phyloP scores from a whole-genome alignment of 2,329 filamentous ascomycete genomes.

The Waltergamsia citrina region DNA sequence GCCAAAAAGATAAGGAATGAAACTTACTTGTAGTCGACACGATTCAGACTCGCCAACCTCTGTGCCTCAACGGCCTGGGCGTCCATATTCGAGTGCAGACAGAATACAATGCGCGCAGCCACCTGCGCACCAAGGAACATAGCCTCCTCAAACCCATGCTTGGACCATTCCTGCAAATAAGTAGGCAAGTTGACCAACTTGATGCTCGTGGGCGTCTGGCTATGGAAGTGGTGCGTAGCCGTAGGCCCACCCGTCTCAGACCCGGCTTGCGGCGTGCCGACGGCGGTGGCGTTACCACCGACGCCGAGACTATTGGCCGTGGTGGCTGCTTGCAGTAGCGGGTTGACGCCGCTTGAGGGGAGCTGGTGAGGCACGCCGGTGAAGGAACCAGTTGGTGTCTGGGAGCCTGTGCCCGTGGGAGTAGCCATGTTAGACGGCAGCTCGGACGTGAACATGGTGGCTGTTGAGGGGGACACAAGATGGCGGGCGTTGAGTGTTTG shows the following conservation, averaged over 20 bases:
- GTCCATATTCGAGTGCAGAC: slow-evolving; percentile 46
- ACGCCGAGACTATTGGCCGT: slow-evolving; percentile 53
- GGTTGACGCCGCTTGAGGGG: slow-evolving; percentile 61
- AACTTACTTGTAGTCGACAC: slow-evolving; percentile 53
- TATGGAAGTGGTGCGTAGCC: slow-evolving; percentile 42
- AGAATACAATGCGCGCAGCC: slow-evolving; percentile 55
- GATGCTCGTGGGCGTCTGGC: slow-evolving; percentile 74
- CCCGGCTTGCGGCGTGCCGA: slow-evolving; percentile 27
- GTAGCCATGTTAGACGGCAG: slow-evolving; percentile 90
- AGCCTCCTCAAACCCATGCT: slow-evolving; percentile 68
- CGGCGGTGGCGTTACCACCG: slow-evolving; percentile 25
- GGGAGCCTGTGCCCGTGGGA: slow-evolving; percentile 79
- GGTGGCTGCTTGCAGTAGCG: slow-evolving; percentile 84
- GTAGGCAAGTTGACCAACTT: slow-evolving; percentile 69
- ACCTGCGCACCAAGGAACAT: slow-evolving; percentile 84
- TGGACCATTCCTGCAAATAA: slow-evolving; percentile 88
- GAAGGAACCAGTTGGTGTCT: slow-evolving; percentile 68
- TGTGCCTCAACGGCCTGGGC: slow-evolving; percentile 40
- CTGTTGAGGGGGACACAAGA: slow-evolving; percentile 82
- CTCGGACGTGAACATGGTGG: slow-evolving; percentile 95
- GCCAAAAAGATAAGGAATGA: not conserved
- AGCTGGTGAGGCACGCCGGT: slow-evolving; percentile 47
- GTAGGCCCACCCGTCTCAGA: slow-evolving; percentile 27
- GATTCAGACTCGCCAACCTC: slow-evolving; percentile 44
- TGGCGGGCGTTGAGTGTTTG: slow-evolving; percentile 73